Evolutionary conservation across 129 eudicot genomes (phyloP), one percentile per base, ranked within the genome.

Genomic region (Chrysanthemum seticuspe): DNA sequence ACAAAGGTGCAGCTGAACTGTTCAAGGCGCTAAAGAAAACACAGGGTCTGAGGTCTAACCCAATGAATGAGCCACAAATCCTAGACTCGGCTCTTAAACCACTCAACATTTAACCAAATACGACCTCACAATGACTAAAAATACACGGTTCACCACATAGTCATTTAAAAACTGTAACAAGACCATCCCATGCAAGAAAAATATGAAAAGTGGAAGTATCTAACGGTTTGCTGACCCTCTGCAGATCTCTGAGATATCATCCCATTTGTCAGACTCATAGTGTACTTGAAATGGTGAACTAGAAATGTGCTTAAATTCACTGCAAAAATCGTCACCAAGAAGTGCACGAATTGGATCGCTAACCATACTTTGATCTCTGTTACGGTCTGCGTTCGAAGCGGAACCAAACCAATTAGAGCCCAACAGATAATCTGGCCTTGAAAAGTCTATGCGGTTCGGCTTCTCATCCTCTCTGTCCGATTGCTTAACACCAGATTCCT

Each of bases 401-500:
- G 81, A 76, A 65, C 85, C 84, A 45, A 76, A 91, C 84, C 96
- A 91, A 80, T 60, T 76, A n/a, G 88, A 86, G 19, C 58, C 91
- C 21, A 92, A 80, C 65, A 88, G 78, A 61, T 70, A 67, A 73
- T 92, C 97, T 0, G 97, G 97, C 60, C 91, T 80, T 8, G 80
- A 71, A 78, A 65, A 79, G 52, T 77, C 71, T 76, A 81, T 50
- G 60, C 74, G 74, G 75, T 69, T 66, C 5, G 78, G 29, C 9
- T 63, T 61, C 53, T 85, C 88, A 19, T 72, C 77, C 54, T 80
- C 85, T 63, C 67, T 74, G 19, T 76, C 77, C 15, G 51, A 79
- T 71, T 80, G 76, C 69, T 71, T 23, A 1, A 65, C 68, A 55
- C 18, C 80, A 71, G 65, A 62, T 68, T 84, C 84, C 62, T 53